Evolutionary conservation across 805 yeast species (phyloP), one percentile per base, ranked within the genome.

Genomic region (Wickerhamiella bombiphila): DNA sequence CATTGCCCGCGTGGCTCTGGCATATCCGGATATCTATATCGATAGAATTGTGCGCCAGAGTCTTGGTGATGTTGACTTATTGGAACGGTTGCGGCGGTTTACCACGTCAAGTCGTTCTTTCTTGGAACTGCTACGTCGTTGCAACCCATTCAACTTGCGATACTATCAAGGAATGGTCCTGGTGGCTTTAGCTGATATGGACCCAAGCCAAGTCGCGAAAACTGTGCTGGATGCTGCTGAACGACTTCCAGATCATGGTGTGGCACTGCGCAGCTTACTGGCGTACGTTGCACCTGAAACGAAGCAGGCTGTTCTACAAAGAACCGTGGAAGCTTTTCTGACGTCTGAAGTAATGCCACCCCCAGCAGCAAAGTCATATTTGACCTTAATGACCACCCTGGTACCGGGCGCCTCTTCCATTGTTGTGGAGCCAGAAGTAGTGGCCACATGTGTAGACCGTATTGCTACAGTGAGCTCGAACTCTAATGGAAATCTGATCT

Each of bases 91-190:
- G 9, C 15, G 33, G 16, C n/a, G 24, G 13, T 39, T 39, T 5
- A 30, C 42, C 1, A 28, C 22, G 22, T 16, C 34, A 26, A 17
- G 18, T 24, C 34, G 41, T n/a, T 14, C 37, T 8, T 38, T 45
- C 29, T 38, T 36, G 4, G 32, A 24, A 4, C 26, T 46, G 9
- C 44, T 46, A n/a, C 18, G 20, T 2, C 26, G 41, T 8, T 40
- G 48, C 32, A 45, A 41, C 11, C 44, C 49, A 1, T 46, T 45
- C 36, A 44, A 48, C 19, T 35, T 46, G 18, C 29, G 38, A 4
- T 46, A 29, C 39, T 38, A 40, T 22, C 44, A 40, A 22, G 46
- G 49, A 13, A 18, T 46, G 16, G 42, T 35, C 17, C 16, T 35
- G 9, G 22, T 46, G 29, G 36, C 26, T 15, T 19, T 33, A 30